Evolutionary conservation across 306 rosid species (phyloP).

Genomic region (Heteromeles arbutifolia): DNA sequence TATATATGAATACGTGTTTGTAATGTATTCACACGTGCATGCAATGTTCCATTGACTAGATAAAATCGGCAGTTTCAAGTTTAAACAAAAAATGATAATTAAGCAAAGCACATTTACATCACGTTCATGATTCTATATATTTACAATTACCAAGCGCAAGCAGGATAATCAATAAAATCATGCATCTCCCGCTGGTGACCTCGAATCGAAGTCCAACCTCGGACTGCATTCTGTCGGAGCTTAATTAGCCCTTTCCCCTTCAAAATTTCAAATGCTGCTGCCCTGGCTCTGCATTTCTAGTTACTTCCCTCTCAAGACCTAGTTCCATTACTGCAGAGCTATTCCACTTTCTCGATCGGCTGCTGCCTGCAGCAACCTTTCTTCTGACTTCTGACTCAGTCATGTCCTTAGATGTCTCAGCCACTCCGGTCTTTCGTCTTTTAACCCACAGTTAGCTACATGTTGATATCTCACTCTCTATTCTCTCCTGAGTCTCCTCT

Average conservation of each 20-base stretch:
- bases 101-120: too few relatives aligned
- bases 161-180: neutral
- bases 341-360: slow-evolving; percentile 1
- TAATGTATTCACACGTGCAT: too few relatives aligned
- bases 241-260: slow-evolving; percentile 2
- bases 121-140: too few relatives aligned
- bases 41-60: too few relatives aligned
- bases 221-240: neutral
- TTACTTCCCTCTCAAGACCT: neutral
- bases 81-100: too few relatives aligned
- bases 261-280: neutral
- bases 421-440: neutral
- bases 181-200: neutral
- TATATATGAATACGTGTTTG: too few relatives aligned
- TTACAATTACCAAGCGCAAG: neutral
- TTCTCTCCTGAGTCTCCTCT: too few relatives aligned
- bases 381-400: neutral
- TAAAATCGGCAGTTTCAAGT: too few relatives aligned
- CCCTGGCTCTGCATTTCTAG: slow-evolving; percentile 6
- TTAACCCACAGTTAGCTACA: too few relatives aligned
- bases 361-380: neutral
- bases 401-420: slow-evolving; percentile 5
- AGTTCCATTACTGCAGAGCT: neutral
- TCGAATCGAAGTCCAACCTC: neutral
- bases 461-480: too few relatives aligned